phyloP scores from a whole-genome alignment of 108 stramenopile genomes.

The Chaetoceros muelleri region DNA sequence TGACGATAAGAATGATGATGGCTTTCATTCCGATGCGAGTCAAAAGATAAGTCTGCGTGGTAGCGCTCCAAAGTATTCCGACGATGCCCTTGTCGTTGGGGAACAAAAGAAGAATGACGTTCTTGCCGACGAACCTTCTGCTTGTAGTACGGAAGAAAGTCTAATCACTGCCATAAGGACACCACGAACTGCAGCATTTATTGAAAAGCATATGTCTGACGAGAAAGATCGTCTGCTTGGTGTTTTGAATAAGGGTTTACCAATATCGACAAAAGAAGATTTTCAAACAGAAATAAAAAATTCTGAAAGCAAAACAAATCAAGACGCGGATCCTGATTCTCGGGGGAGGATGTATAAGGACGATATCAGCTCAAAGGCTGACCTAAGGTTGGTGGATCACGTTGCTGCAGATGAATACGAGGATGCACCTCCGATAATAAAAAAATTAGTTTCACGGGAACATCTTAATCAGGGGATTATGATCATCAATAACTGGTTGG shows the following conservation, averaged over 20 bases:
- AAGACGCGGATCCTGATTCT: background rate
- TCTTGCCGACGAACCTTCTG: background rate
- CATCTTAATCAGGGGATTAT: background rate
- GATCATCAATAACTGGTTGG: background rate
- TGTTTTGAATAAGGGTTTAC: background rate
- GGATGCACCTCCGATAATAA: background rate
- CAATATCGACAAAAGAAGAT: background rate
- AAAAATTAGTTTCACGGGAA: background rate
- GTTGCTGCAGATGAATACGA: background rate
- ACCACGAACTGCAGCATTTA: background rate
- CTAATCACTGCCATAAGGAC: background rate
- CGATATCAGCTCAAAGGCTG: no score
- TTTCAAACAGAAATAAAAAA: no score
- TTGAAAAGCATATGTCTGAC: background rate
- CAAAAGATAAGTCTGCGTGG: background rate
- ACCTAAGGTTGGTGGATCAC: background rate
- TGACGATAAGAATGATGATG: background rate
- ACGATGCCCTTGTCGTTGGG: no score
- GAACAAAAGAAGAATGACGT: background rate
- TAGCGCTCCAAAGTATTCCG: background rate
- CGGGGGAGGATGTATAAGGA: background rate
- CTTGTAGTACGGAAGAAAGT: background rate
- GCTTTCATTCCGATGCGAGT: background rate
- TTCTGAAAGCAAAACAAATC: background rate
- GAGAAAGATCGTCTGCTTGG: background rate